Evolutionary conservation across 306 rosid species (phyloP), one percentile per base, ranked within the genome.

Genomic region (Aeschynomene evenia): DNA sequence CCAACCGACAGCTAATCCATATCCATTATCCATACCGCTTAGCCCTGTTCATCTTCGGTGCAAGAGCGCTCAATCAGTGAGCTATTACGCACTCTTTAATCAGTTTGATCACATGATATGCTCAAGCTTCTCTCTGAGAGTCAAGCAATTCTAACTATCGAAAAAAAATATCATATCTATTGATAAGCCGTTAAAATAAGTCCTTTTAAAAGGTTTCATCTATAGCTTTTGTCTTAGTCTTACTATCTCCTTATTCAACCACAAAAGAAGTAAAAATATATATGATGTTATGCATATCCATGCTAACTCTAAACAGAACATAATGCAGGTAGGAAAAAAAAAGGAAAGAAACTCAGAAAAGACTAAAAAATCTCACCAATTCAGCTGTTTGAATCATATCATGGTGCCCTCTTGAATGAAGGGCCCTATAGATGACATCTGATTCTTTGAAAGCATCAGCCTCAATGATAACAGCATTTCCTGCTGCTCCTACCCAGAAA

Each of bases 371-470:
- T 56, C 75, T 84, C 53, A 93, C 98, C 93, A 93, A 66, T 83
- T 93, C 97, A 49, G 98, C 98, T 33, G 96, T 93, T 73, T 79
- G 89, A 76, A 93, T 90, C 96, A 93, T 90, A 76, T 93, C 97
- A 29, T 79, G 81, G 63, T 90, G 93, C 20, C 96, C 96, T 73
- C 97, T 86, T 60, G 96, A 85, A 79, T 91, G 88, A 48, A 93
- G 97, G 80, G 96, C 98, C 73, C 70, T 88, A 60, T 90, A 93
- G 79, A 93, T 85, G 61, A 93, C 98, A 82, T 93, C 98, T 14
- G 97, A 86, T 86, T 93, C 98, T 78, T 93, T 93, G 62, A 93
- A 93, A 65, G 98, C 98, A 76, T 93, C 98, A 54, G 97, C 98
- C 73, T 93, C 98, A 60, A 93, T 93, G 62, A 83, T 50, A 10